A percentile compares a stretch with the other conserved stretches of the same genome.
phyloP scores from a whole-genome alignment of 768 basidiomycete species.

The Suillus cothurnatus region DNA sequence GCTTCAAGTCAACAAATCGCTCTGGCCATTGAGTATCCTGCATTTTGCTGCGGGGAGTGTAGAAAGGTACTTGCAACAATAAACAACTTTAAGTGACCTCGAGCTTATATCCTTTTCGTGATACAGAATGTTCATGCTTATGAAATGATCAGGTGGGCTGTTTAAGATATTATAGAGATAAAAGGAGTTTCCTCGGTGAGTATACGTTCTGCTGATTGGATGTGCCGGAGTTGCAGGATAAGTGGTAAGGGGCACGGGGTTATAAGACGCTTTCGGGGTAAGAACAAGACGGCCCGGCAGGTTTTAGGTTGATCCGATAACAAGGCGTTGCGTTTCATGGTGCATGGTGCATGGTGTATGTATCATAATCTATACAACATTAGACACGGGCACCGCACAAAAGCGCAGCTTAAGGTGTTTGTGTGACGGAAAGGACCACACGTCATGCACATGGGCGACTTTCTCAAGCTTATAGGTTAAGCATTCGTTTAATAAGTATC shows the following conservation, averaged over 20 bases:
- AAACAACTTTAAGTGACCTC: not conserved
- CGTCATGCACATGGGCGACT: not conserved
- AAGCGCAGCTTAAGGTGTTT: not conserved
- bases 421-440: not conserved
- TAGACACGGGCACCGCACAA: not conserved
- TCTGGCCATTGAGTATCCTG: conserved; percentile 23
- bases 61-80: conserved; percentile 1
- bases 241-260: not conserved
- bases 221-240: not conserved
- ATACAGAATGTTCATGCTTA: not conserved
- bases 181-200: not conserved
- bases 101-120: conserved; percentile 15
- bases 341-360: not conserved
- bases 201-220: not conserved
- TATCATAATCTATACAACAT: not conserved
- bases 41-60: conserved; percentile 9
- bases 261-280: not conserved
- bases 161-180: conserved; percentile 9
- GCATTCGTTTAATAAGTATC: not conserved
- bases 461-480: not conserved
- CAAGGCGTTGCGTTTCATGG: not conserved
- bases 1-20: conserved; percentile 61
- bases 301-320: not conserved
- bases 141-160: not conserved
- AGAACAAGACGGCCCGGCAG: not conserved